Percentiles rank a stretch among this genome's conserved stretches.
These are phyloP conservation scores for Diplotaxis tenuifolia DNA, from an alignment of 345 rosid species.

Conservation along the genomic window DNA sequence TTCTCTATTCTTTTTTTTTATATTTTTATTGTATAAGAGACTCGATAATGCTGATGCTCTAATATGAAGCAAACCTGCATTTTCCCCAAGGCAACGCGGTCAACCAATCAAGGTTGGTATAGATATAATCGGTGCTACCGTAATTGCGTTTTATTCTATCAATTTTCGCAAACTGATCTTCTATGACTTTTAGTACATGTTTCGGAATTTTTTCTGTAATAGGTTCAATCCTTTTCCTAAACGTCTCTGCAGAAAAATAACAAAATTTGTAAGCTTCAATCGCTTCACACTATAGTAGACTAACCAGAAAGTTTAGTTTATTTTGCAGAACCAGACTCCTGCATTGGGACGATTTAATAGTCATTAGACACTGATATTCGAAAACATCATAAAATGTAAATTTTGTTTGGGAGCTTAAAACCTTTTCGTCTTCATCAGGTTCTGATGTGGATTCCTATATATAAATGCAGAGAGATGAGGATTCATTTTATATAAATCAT, in stretches of 20 bases:
- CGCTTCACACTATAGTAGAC: constrained; percentile 20
- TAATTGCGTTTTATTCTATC: neutral
- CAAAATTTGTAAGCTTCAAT: neutral
- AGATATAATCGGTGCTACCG: neutral
- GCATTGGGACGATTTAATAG: constrained; percentile 28
- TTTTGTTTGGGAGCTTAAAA: neutral
- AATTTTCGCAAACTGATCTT: constrained; percentile 38
- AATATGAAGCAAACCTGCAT: neutral
- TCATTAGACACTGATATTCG: neutral
- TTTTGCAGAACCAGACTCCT: constrained; percentile 88
- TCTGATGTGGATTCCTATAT: neutral
- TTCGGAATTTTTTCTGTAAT: constrained; percentile 71
- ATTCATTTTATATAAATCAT: neutral
- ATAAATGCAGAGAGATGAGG: constrained; percentile 3
- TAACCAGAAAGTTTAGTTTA: constrained; percentile 74
- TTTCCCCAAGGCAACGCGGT: neutral
- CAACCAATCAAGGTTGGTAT: neutral
- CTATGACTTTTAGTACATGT: constrained; percentile 80
- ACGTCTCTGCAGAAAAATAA: constrained; percentile 61
- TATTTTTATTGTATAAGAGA: neutral
- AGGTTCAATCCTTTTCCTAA: constrained; percentile 71
- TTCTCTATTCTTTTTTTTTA: neutral
- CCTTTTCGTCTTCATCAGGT: neutral
- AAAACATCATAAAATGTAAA: neutral
- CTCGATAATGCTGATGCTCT: neutral